Percentiles rank a stretch among this genome's conserved stretches.
phyloP scores from a whole-genome alignment of 1,139 yeast species.

The Scheffersomyces insectosa region DNA sequence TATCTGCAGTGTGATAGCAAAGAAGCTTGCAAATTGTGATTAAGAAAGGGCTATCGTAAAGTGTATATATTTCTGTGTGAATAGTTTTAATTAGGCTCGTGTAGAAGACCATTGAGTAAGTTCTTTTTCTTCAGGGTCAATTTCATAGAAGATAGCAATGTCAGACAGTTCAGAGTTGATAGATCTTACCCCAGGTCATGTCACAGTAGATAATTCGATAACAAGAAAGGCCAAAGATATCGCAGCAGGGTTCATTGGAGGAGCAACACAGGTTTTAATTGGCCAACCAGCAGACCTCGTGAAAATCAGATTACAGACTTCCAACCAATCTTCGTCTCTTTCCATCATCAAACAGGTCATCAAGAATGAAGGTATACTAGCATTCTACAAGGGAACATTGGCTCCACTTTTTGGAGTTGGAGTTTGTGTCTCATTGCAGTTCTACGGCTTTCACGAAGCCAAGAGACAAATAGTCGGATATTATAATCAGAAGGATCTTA shows the following conservation, averaged over 20 bases:
- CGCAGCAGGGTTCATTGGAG: conserved; percentile 51
- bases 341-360: conserved; percentile 56
- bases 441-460: conserved; percentile 77
- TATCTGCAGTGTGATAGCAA: no score
- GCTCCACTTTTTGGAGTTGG: conserved; percentile 62
- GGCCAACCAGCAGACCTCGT: conserved; percentile 78
- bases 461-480: conserved; percentile 54
- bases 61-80: no score
- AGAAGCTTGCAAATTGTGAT: no score
- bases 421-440: conserved; percentile 71
- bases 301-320: conserved; percentile 63
- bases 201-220: conserved; percentile 49
- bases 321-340: conserved; percentile 37
- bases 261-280: conserved; percentile 69
- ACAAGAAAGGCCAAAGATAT: conserved; percentile 63
- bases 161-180: background rate
- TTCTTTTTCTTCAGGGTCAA: no score
- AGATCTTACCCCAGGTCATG: background rate
- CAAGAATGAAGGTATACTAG: conserved; percentile 60
- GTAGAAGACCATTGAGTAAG: no score
- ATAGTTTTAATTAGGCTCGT: no score
- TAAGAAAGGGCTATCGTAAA: no score
- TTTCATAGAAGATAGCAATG: background rate
- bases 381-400: conserved; percentile 53
- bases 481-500: conserved; percentile 35